phyloP scores from a whole-genome alignment of 768 basidiomycete species.

The Phanerochaete carnosa region DNA sequence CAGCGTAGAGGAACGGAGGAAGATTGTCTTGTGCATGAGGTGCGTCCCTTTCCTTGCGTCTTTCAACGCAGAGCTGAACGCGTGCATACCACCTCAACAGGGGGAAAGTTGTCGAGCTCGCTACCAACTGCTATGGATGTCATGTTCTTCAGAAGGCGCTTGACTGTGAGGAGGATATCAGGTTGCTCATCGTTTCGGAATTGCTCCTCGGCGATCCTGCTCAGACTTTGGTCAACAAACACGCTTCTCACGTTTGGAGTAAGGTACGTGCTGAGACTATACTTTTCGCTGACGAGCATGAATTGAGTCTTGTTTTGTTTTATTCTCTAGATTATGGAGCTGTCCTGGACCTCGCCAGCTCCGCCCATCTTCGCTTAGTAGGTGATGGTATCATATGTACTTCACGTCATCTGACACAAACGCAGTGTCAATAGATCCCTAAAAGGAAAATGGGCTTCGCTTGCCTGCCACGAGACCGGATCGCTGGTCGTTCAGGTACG shows the following conservation, averaged over 20 bases:
- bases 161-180: slow-evolving; percentile 86
- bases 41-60: slow-evolving; percentile 23
- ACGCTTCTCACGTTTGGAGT: slow-evolving; percentile 91
- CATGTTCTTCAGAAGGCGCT: slow-evolving; percentile 88
- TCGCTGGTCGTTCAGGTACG: slow-evolving; percentile 82
- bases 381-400: slow-evolving; percentile 24
- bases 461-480: slow-evolving; percentile 89
- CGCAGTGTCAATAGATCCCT: slow-evolving; percentile 80
- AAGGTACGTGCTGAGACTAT: slow-evolving; percentile 46
- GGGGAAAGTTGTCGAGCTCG: slow-evolving; percentile 80
- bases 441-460: slow-evolving; percentile 84
- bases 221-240: slow-evolving; percentile 84
- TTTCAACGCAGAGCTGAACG: background rate
- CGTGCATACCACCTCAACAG: slow-evolving; percentile 31
- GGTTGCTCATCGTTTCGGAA: slow-evolving; percentile 80
- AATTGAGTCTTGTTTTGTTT: background rate
- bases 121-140: slow-evolving; percentile 87
- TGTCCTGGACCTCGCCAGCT: slow-evolving; percentile 82
- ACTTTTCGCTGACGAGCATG: background rate
- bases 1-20: slow-evolving; percentile 68
- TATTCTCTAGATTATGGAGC: slow-evolving; percentile 72
- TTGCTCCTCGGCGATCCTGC: slow-evolving; percentile 82
- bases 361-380: slow-evolving; percentile 88
- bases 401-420: background rate
- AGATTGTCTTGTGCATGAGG: slow-evolving; percentile 88